Percentiles rank a stretch among this genome's conserved stretches.
Evolutionary conservation across 176 grass and related monocot species (phyloP).

Genomic region (Luzula sylvatica): DNA sequence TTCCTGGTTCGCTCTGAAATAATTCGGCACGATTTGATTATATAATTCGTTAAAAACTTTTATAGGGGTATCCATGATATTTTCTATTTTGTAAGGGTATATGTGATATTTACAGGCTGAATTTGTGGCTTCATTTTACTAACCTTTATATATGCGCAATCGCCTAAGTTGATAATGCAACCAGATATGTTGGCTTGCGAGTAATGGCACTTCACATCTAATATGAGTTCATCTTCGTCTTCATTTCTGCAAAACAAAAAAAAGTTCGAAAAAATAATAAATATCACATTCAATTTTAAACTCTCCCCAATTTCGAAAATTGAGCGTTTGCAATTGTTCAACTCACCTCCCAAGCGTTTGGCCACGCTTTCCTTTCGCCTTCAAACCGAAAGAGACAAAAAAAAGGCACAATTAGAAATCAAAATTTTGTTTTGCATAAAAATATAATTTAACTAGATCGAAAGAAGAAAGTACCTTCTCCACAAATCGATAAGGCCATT

Average conservation of each 20-base stretch:
- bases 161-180: conserved; percentile 57
- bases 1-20: conserved; percentile 50
- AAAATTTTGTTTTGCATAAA: no score
- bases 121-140: background rate
- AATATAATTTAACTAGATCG: background rate
- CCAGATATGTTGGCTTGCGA: conserved; percentile 50
- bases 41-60: no score
- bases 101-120: background rate
- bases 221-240: conserved; percentile 29
- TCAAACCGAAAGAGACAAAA: conserved; percentile 41
- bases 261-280: background rate
- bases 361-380: conserved; percentile 40
- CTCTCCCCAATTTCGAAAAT: background rate
- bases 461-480: conserved; percentile 25
- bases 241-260: conserved; percentile 10
- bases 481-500: conserved; percentile 65
- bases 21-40: conserved; percentile 19
- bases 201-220: conserved; percentile 80
- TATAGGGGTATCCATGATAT: background rate
- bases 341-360: conserved; percentile 42
- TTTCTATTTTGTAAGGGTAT: background rate
- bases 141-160: conserved; percentile 85
- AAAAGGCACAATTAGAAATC: conserved; percentile 1
- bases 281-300: no score
- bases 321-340: background rate